These are phyloP conservation scores for Scytalidium sp. DNA, from an alignment of 2,329 filamentous ascomycete species.

Conservation along the genomic window DNA sequence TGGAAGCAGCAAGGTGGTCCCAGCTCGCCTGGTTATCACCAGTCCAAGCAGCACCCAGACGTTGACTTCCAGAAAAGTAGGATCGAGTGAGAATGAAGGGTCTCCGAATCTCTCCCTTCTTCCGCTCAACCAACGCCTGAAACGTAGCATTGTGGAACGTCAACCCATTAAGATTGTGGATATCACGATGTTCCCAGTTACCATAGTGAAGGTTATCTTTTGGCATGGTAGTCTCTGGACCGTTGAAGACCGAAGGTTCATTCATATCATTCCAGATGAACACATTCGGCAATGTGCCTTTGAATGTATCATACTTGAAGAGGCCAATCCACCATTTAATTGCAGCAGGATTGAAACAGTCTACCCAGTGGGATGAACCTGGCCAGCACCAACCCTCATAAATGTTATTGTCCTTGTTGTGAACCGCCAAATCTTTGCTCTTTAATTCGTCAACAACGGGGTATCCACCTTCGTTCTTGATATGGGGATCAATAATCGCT, in stretches of 20 bases:
- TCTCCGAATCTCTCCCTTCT: slow-evolving; percentile 79
- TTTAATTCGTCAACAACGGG: slow-evolving; percentile 73
- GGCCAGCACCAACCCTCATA: slow-evolving; percentile 99
- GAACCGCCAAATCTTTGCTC: slow-evolving; percentile 77
- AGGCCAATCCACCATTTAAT: slow-evolving; percentile 87
- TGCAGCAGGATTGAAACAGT: slow-evolving; percentile 91
- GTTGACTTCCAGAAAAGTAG: slow-evolving; percentile 89
- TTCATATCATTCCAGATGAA: slow-evolving; percentile 99
- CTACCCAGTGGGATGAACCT: slow-evolving; percentile 93
- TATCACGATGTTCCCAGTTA: slow-evolving; percentile 93
- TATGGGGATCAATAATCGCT: slow-evolving; percentile 93
- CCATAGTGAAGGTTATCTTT: slow-evolving; percentile 94
- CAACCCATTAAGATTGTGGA: slow-evolving; percentile 94
- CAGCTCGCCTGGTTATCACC: slow-evolving; percentile 95
- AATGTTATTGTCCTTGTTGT: slow-evolving; percentile 83
- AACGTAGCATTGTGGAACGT: slow-evolving; percentile 95
- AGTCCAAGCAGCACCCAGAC: slow-evolving; percentile 95
- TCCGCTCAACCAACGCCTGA: slow-evolving; percentile 77
- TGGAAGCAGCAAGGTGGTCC: slow-evolving; percentile 82
- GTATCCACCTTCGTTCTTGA: slow-evolving; percentile 87
- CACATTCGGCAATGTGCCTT: slow-evolving; percentile 79
- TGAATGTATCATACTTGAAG: slow-evolving; percentile 86
- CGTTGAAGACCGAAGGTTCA: slow-evolving; percentile 97
- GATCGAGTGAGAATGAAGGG: slow-evolving; percentile 92
- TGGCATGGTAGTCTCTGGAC: slow-evolving; percentile 96